Conservation (phyloP, 257 asterid genomes). For the Rehmannia glutinosa region DNA sequence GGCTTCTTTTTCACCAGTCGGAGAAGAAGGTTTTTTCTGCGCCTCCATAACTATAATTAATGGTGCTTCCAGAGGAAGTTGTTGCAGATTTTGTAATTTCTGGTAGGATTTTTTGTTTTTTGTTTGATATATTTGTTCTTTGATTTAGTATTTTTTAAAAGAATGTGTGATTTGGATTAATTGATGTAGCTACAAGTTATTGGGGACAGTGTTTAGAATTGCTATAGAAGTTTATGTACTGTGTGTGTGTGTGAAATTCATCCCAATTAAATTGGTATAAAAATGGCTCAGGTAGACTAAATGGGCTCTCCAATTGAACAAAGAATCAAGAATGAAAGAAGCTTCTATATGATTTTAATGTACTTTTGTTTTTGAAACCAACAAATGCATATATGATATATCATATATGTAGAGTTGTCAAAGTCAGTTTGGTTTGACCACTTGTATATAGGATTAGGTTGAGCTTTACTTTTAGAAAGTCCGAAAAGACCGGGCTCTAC, state of each 20-base stretch:
- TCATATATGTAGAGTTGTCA: too few relatives aligned
- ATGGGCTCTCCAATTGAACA: too few relatives aligned
- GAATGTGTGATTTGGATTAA: background rate
- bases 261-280: too few relatives aligned
- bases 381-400: too few relatives aligned
- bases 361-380: background rate
- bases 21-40: constrained; percentile 38
- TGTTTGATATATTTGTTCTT: background rate
- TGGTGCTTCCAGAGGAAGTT: background rate
- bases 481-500: too few relatives aligned
- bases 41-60: constrained; percentile 7
- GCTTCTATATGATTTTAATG: background rate
- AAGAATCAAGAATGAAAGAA: too few relatives aligned
- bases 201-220: background rate
- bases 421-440: too few relatives aligned
- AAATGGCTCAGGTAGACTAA: too few relatives aligned
- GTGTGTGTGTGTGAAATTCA: too few relatives aligned
- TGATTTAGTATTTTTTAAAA: background rate
- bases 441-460: too few relatives aligned
- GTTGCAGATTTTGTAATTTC: constrained; percentile 22
- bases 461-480: too few relatives aligned
- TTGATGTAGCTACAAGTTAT: background rate
- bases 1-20: constrained; percentile 30
- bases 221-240: too few relatives aligned
- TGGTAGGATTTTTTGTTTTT: constrained; percentile 17